These are phyloP conservation scores for Rubia balearica DNA, from an alignment of 305 asterid genomes.

Conservation along the genomic window DNA sequence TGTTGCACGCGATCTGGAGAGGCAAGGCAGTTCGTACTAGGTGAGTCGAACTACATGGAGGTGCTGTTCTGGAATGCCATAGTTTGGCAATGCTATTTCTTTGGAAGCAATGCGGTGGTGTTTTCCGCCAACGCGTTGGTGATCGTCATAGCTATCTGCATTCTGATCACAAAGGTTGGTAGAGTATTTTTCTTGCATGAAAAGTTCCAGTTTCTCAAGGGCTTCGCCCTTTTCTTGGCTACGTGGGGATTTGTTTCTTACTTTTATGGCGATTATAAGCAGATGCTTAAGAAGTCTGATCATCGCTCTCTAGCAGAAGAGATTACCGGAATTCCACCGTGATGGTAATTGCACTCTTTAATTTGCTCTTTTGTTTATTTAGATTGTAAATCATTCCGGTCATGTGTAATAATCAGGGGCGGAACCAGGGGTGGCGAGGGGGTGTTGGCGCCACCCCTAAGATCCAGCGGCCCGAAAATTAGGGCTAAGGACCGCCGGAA, in stretches of 20 bases:
- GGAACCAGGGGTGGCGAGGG: too few relatives aligned
- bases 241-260: constrained; percentile 14
- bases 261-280: constrained; percentile 14
- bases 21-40: constrained; percentile 7
- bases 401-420: too few relatives aligned
- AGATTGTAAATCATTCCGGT: too few relatives aligned
- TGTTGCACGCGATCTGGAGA: background rate
- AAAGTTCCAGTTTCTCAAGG: constrained; percentile 12
- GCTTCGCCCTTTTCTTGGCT: background rate
- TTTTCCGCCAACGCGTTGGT: constrained; percentile 14
- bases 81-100: background rate
- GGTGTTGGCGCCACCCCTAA: too few relatives aligned
- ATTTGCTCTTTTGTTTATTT: background rate
- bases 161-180: constrained; percentile 6
- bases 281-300: background rate
- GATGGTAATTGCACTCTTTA: background rate
- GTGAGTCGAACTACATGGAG: constrained; percentile 1
- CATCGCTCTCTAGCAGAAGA: background rate
- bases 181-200: constrained; percentile 12
- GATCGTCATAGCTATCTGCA: background rate
- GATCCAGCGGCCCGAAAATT: too few relatives aligned
- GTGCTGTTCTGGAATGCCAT: constrained; percentile 2
- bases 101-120: constrained; percentile 16
- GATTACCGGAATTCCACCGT: background rate
- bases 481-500: too few relatives aligned